Evolutionary conservation across 768 basidiomycete species (phyloP).

Genomic region (Boletus edulis): DNA sequence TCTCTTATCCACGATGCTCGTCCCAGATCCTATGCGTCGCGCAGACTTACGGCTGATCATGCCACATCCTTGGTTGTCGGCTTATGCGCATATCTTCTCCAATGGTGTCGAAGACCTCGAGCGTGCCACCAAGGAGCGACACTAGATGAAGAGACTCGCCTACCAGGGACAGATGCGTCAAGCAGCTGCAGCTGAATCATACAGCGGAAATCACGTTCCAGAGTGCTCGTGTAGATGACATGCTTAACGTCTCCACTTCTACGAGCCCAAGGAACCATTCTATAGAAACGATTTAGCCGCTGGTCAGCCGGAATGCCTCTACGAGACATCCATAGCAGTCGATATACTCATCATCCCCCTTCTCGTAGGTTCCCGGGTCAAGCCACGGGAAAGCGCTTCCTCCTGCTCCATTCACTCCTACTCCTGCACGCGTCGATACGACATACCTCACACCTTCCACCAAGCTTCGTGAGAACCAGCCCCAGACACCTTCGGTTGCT

Average conservation of each 20-base stretch:
- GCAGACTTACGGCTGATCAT: conserved; percentile 78
- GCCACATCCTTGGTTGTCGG: conserved; percentile 82
- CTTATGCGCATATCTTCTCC: conserved; percentile 50
- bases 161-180: conserved; percentile 80
- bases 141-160: conserved; percentile 76
- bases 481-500: too few relatives aligned
- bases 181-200: conserved; percentile 23
- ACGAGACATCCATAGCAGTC: conserved; percentile 69
- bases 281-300: conserved; percentile 51
- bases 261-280: conserved; percentile 38
- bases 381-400: too few relatives aligned
- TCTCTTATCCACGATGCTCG: conserved; percentile 88
- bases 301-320: conserved; percentile 66
- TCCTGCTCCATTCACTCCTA: too few relatives aligned
- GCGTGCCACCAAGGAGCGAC: conserved; percentile 74
- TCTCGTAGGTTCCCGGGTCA: too few relatives aligned
- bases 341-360: conserved; percentile 37
- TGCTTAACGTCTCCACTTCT: conserved; percentile 32
- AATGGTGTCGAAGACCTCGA: conserved; percentile 79
- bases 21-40: conserved; percentile 82
- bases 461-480: too few relatives aligned
- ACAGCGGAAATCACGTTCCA: conserved; percentile 45
- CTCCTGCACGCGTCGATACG: too few relatives aligned
- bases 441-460: too few relatives aligned
- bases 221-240: conserved; percentile 53